Evolutionary conservation across 331 rosid species (phyloP), one percentile per base, ranked within the genome.

Genomic region (Acacia pycnantha): DNA sequence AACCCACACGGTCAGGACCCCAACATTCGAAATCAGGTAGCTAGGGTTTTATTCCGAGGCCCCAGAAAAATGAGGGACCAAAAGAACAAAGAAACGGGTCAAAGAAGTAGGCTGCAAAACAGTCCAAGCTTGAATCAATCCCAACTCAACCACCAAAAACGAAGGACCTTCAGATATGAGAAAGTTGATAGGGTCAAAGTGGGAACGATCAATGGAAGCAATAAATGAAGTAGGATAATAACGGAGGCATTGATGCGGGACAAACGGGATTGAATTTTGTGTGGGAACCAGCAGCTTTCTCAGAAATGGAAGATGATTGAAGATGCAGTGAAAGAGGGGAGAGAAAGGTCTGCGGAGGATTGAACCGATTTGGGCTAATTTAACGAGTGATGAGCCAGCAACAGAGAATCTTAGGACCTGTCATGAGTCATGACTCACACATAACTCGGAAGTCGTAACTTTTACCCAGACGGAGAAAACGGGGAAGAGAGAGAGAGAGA

Each of bases 321-420:
- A 70, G 41, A 26, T 56, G 73, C 58, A 40, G 51, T 50, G 70
- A 70, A 62, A 8, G 44, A 70, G 65, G 1, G 11, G 62, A 50
- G 79, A 47, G 69, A 46, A 3, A 78, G 41, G 85, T 48, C 81
- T 37, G 81, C 83, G 90, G 87, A 84, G 86, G 90, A 19, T 79
- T 85, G 86, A 88, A 90, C 90, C 90, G 85, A 90, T 3, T 82
- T 87, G 86, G 89, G 77, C 89, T 83, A 86, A 78, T 65, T 90
- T 81, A 47, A 82, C 27, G 85, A 86, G 79, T 70, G 78, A 85
- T 88, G 85, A 79, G 86, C 50, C 81, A 33, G 74, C 29, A 61
- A 83, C 68, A 91, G 85, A 73, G 88, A 83, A 82, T 87, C 80
- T 84, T 83, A 31, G 71, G 77, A 82, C 78, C 90, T 84, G 88